phyloP scores from a whole-genome alignment of 2,329 filamentous ascomycete species.

The Neofusicoccum parvum region DNA sequence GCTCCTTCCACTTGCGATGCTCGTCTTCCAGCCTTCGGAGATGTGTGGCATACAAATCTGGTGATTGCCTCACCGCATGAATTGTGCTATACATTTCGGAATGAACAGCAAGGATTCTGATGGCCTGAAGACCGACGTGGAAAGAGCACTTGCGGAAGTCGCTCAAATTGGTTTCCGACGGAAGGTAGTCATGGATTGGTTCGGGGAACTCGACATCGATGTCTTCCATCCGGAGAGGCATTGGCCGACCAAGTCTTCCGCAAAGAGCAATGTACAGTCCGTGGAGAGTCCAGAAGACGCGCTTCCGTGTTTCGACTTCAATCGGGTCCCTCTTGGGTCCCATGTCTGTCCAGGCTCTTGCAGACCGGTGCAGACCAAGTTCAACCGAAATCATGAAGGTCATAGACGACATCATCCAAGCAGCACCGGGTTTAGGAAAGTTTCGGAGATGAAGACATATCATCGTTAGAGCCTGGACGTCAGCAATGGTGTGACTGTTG shows the following conservation, averaged over 20 bases:
- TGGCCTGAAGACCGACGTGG: slow-evolving; percentile 65
- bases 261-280: slow-evolving; percentile 68
- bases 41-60: slow-evolving; percentile 64
- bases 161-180: slow-evolving; percentile 51
- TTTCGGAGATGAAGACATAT: slow-evolving; percentile 72
- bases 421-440: slow-evolving; percentile 78
- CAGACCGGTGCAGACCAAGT: slow-evolving; percentile 73
- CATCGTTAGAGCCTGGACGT: slow-evolving; percentile 73
- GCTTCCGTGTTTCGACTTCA: slow-evolving; percentile 75
- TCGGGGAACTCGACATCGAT: slow-evolving; percentile 79
- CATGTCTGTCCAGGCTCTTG: slow-evolving; percentile 57
- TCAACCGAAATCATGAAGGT: slow-evolving; percentile 72
- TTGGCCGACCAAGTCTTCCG: slow-evolving; percentile 75
- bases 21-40: slow-evolving; percentile 68
- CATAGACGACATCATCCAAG: slow-evolving; percentile 67
- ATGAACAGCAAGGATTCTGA: slow-evolving; percentile 66
- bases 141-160: slow-evolving; percentile 64
- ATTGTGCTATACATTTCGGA: slow-evolving; percentile 76
- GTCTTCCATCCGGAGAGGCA: slow-evolving; percentile 72
- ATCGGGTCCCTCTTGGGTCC: slow-evolving; percentile 53
- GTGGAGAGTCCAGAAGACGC: slow-evolving; percentile 75
- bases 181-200: slow-evolving; percentile 68
- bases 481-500: slow-evolving; percentile 62
- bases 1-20: slow-evolving; percentile 63
- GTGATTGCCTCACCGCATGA: slow-evolving; percentile 68